Evolutionary conservation across 2,329 filamentous ascomycete species (phyloP), one percentile per base, ranked within the genome.

Genomic region (Magnaporthiopsis rhizophila): DNA sequence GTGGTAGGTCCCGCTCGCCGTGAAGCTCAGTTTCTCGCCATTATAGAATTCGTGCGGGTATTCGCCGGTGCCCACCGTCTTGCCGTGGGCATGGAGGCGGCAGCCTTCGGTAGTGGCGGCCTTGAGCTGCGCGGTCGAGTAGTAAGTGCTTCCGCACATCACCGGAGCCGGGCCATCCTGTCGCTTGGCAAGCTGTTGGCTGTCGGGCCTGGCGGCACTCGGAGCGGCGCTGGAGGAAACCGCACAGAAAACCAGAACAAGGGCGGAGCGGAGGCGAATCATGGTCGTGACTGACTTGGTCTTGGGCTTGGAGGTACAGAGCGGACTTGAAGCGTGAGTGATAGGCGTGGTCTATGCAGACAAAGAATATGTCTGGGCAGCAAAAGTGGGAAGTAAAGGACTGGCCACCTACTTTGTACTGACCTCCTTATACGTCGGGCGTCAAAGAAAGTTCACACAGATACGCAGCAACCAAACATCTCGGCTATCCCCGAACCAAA

Each of bases 21-120:
- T 36, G 59, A 70, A 67, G 1, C 62, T 45, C 3, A 70, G 65
- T 3, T 62, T 58, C 61, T 70, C 68, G 53, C 63, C 59, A 65
- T 70, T 70, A 64, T 68, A 69, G 66, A 68, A 70, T 26, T 26
- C 36, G 30, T 70, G 69, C 28, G 69, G 69, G 59, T 70, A 70
- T 21, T 61, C 65, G 62, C 61, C 65, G n/a, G n/a, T 63, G 15
- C 69, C 69, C 3, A 69, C n/a, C 62, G 66, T 65, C 30, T 63
- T 24, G 56, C 64, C 61, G n/a, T 62, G 61, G 4, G 64, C 64
- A 32, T 64, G 21, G 12, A 70, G 64, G 5, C 66, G 64, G 65
- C 68, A 70, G 15, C 65, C 69, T 58, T 69, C 66, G 60, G 65
- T 59, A 0, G 63, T 61, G 58, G 69, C 69, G 38, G 57, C 67